Percentiles rank a stretch among this genome's conserved stretches.
Evolutionary conservation across 306 rosid species (phyloP).

Genomic region (Quercus variabilis): DNA sequence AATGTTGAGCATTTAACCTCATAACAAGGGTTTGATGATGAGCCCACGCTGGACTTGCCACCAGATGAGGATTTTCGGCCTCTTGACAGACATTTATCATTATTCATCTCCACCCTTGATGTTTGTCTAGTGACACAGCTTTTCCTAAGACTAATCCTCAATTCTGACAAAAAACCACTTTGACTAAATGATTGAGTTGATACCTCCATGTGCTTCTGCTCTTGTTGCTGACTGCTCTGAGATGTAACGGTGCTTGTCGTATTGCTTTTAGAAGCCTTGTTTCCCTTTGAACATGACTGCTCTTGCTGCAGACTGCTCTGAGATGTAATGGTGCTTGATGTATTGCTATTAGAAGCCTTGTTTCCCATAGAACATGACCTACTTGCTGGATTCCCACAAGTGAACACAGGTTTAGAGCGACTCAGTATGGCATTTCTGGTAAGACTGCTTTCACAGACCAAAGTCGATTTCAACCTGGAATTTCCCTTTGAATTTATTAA

Average conservation of each 20-base stretch:
- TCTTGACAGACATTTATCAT: slow-evolving; percentile 36
- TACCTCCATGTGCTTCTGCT: slow-evolving; percentile 32
- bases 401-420: slow-evolving; percentile 17
- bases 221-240: slow-evolving; percentile 35
- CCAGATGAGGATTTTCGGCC: slow-evolving; percentile 58
- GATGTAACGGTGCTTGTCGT: slow-evolving; percentile 43
- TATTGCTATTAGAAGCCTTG: slow-evolving; percentile 8
- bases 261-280: slow-evolving; percentile 34
- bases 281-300: slow-evolving; percentile 2
- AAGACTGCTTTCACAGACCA: slow-evolving; percentile 23
- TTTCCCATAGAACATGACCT: slow-evolving; percentile 22
- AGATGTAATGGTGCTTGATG: slow-evolving; percentile 45
- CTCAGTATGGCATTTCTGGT: slow-evolving; percentile 20
- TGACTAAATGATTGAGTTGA: slow-evolving; percentile 36
- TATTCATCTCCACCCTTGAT: slow-evolving; percentile 37
- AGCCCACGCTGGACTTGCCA: slow-evolving; percentile 69
- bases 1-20: slow-evolving; percentile 31
- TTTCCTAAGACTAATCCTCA: slow-evolving; percentile 47
- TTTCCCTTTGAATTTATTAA: slow-evolving; percentile 22
- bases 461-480: slow-evolving; percentile 29
- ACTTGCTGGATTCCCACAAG: slow-evolving; percentile 23
- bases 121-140: slow-evolving; percentile 37
- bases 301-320: slow-evolving; percentile 36
- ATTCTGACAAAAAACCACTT: slow-evolving; percentile 33
- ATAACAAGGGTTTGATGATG: slow-evolving; percentile 54